Conservation (phyloP, 371 early-diverging fungal genomes). For the Mucor sp. region DNA sequence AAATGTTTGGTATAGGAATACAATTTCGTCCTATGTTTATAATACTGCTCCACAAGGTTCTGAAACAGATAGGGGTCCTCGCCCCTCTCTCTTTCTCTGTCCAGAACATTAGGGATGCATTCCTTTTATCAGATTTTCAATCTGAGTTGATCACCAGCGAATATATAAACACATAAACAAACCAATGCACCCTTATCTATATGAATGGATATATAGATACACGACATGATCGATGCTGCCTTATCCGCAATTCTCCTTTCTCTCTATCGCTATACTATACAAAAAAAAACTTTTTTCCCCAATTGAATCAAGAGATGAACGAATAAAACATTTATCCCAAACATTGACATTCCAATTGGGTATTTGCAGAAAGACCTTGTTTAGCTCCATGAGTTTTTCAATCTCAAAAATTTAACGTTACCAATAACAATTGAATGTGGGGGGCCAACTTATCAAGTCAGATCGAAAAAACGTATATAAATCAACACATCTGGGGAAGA, state of each 20-base stretch:
- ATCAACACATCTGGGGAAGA: neutral
- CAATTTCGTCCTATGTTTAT: neutral
- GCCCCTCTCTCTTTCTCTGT: neutral
- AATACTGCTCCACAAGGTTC: neutral
- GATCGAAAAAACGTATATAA: neutral
- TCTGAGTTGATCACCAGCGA: neutral
- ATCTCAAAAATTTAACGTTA: constrained; percentile 1
- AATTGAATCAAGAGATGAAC: neutral
- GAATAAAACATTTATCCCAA: neutral
- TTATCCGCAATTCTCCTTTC: neutral
- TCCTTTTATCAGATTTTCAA: constrained; percentile 3
- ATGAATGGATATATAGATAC: neutral
- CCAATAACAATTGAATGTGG: constrained; percentile 4
- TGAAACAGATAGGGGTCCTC: neutral
- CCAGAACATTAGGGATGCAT: neutral
- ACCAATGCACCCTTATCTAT: neutral
- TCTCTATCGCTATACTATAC: neutral
- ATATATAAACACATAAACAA: neutral
- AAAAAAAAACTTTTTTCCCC: neutral
- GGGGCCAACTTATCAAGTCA: neutral
- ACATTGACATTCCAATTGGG: neutral
- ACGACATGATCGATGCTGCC: neutral
- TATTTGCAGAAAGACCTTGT: neutral
- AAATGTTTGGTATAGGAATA: neutral
- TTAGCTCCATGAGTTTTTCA: neutral